A percentile compares a stretch with the other conserved stretches of the same genome.
Conservation (phyloP, 768 basidiomycete genomes). For the Rhizopogon roseolus region DNA sequence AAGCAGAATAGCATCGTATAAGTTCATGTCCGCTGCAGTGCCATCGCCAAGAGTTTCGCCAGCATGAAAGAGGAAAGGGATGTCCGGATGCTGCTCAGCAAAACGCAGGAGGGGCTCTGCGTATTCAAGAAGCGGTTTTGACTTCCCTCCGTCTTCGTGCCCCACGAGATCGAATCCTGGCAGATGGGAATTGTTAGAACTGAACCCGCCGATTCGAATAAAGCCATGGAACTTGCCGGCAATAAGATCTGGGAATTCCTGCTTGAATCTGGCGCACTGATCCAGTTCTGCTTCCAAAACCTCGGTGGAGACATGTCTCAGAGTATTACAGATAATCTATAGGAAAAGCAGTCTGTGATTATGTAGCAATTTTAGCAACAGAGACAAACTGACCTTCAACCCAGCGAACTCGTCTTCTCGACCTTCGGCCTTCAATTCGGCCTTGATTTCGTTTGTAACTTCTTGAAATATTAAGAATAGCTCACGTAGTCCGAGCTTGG, state of each 20-base stretch:
- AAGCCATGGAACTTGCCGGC: conserved; percentile 24
- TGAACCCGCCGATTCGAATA: neutral
- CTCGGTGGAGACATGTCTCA: conserved; percentile 30
- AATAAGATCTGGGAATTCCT: conserved; percentile 41
- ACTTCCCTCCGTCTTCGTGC: conserved; percentile 34
- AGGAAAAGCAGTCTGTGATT: neutral
- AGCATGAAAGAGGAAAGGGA: conserved; percentile 46
- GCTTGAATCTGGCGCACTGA: conserved; percentile 39
- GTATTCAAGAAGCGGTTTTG: conserved; percentile 33
- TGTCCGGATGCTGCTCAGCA: conserved; percentile 29
- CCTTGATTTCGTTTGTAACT: conserved; percentile 31
- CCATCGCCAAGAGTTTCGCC: conserved; percentile 49
- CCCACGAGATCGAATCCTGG: conserved; percentile 48
- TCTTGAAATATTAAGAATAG: conserved; percentile 31
- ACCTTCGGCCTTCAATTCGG: conserved; percentile 28
- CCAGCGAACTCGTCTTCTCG: conserved; percentile 39
- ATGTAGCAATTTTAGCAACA: neutral
- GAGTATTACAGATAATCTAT: conserved; percentile 40
- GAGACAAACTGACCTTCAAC: conserved; percentile 26
- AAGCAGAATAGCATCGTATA: conserved; percentile 46
- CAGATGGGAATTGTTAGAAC: neutral
- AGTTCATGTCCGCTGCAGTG: conserved; percentile 36
- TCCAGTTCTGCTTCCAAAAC: conserved; percentile 38
- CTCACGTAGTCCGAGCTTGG: conserved; percentile 31
- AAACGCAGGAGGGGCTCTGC: conserved; percentile 34